Evolutionary conservation across 352 stramenopile species (phyloP), one percentile per base, ranked within the genome.

Genomic region (Blastocystis hominis): DNA sequence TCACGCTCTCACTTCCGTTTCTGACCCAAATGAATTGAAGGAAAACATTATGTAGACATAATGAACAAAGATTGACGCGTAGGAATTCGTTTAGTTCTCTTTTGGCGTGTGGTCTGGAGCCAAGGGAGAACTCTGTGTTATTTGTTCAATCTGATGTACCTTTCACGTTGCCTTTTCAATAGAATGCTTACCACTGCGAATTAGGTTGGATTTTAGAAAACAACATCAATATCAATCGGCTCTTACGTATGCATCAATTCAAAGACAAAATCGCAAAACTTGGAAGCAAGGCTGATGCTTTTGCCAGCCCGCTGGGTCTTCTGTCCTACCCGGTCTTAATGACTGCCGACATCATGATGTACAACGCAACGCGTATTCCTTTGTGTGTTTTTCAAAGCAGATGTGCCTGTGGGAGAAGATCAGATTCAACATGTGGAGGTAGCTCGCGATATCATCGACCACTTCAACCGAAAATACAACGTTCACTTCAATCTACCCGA

Each of bases 201-300:
- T 91, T 99, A 40, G 91, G 94, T 69, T 99, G 97, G 97, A 91
- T 98, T 34, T 90, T 99, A 63, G 96, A 94, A 86, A 98, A 95
- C 90, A 93, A 97, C 64, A 98, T 95, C 61, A 96, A 96, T 9
- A 95, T 99, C 89, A 96, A 94, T 63, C 98, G 95, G 94, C 91
- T 99, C 53, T 94, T 98, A 89, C 93, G 96, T 81, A 99, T 99
- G 97, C 99, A 97, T 80, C 97, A 99, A 91, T 99, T 97, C 92
- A 99, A 99, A 91, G 95, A 98, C 86, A 99, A 99, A 91, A 90
- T 93, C 20, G 92, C 93, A 88, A 97, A 94, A 70, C 90, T 94
- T 34, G 88, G 88, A 3, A 77, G 77, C 5, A 55, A 68, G 34
- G 87, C 80, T 2, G 55, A 79, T 17, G 88, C 42, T 91, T 95